Conservation (phyloP, 148 eudicot genomes). For the Persicaria maculosa region DNA sequence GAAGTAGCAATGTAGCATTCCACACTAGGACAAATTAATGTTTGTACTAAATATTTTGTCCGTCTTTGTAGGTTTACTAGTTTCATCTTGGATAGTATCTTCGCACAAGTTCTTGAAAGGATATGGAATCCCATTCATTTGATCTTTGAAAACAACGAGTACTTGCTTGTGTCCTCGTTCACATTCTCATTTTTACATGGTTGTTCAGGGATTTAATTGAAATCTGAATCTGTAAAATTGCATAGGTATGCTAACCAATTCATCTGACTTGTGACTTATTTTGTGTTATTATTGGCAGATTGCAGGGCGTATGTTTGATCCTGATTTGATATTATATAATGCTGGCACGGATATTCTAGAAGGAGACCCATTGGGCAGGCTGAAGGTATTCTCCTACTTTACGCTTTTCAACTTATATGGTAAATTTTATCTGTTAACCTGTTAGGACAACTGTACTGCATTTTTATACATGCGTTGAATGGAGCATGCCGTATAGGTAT, state of each 20-base stretch:
- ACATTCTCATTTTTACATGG: background rate
- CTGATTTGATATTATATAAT: conserved; percentile 81
- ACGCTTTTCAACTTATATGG: background rate
- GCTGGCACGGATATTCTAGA: conserved; percentile 98
- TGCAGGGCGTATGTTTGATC: conserved; percentile 51
- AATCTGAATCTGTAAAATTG: too few relatives aligned
- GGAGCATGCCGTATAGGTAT: too few relatives aligned
- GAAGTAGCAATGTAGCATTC: background rate
- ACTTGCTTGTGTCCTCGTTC: background rate
- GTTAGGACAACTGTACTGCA: background rate
- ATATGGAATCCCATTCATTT: background rate
- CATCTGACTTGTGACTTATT: background rate
- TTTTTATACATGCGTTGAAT: too few relatives aligned
- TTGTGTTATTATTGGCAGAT: conserved; percentile 33
- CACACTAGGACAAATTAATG: background rate
- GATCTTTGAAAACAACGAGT: background rate
- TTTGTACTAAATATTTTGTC: background rate
- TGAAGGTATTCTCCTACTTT: conserved; percentile 42
- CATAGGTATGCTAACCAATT: background rate
- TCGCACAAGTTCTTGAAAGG: background rate
- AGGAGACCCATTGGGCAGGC: conserved; percentile 83
- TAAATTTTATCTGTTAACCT: background rate
- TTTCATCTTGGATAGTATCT: background rate
- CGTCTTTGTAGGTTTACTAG: background rate
- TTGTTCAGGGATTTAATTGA: too few relatives aligned